Percentiles rank a stretch among this genome's conserved stretches.
Conservation (phyloP, 2,329 filamentous ascomycete species). For the Fusarium lyarnte region DNA sequence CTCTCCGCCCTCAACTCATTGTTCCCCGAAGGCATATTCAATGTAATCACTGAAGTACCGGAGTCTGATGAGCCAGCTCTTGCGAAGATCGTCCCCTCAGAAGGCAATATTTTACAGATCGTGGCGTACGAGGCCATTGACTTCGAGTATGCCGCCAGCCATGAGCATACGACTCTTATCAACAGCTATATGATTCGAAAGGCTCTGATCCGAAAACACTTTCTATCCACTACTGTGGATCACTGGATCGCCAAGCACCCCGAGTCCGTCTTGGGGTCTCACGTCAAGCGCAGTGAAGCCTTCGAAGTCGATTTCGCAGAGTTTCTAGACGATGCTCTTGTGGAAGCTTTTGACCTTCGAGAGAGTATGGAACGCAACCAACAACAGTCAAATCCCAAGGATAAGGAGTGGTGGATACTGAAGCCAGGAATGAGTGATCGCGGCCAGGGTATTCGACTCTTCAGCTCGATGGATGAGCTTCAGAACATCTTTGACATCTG, state of each 20-base stretch:
- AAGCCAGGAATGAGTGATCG: slow-evolving; percentile 98
- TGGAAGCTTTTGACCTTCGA: slow-evolving; percentile 88
- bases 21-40: slow-evolving; percentile 64
- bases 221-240: slow-evolving; percentile 82
- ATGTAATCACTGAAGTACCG: slow-evolving; percentile 61
- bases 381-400: slow-evolving; percentile 39
- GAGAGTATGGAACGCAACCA: slow-evolving; percentile 79
- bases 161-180: slow-evolving; percentile 71
- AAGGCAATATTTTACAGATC: slow-evolving; percentile 75
- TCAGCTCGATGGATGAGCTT: slow-evolving; percentile 86
- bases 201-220: slow-evolving; percentile 96
- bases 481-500: slow-evolving; percentile 89
- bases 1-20: slow-evolving; percentile 73
- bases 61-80: slow-evolving; percentile 49
- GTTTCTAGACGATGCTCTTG: slow-evolving; percentile 91
- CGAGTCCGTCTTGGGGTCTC: slow-evolving; percentile 69
- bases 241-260: slow-evolving; percentile 90
- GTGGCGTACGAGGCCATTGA: slow-evolving; percentile 87
- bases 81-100: slow-evolving; percentile 47
- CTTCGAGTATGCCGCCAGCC: slow-evolving; percentile 76
- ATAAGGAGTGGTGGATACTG: slow-evolving; percentile 93
- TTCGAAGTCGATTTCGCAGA: slow-evolving; percentile 98
- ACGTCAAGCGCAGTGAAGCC: slow-evolving; percentile 81
- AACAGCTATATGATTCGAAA: slow-evolving; percentile 97
- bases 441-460: slow-evolving; percentile 91